Base-by-base conservation (phyloP, 208 protist genomes). In the Trypanosoma avium region DNA sequence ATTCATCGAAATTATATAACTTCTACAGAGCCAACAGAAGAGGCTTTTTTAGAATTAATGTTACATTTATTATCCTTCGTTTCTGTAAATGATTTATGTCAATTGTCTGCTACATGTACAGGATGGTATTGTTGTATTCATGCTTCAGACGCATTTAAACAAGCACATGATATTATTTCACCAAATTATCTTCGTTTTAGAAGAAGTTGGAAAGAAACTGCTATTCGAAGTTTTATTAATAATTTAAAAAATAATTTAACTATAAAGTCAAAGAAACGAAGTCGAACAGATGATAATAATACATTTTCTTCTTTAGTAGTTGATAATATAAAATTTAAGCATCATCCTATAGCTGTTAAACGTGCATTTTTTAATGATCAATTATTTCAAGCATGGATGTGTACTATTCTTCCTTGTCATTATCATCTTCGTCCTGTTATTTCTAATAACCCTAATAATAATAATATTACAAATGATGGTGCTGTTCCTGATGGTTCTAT, bases 311-410 rank as follows among this genome's bases (percentile, higher is more conserved):
- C 19, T 30, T 8, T 4, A 33, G 27, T 36, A 19, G 26, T 10
- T 50, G 27, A 62, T 29, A 21, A 12, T n/a, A 13, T 27, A 17
- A 38, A 15, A 3, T 46, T 61, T 38, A 26, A n/a, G 19, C 82
- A 92, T 75, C 32, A 15, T n/a, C 86, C 89, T 0, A 60, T 95
- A 8, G 54, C 70, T 0, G 79, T 92, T 42, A 56, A 48, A 36
- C 89, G 84, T 8, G 60, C 56, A 26, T 91, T 85, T 73, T 95
- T 88, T 69, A 82, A 78, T 71, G 89, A 92, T 58, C 70, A 86
- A 7, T 78, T 95, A 45, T 95, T 95, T 63, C 89, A 95, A 73
- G 72, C 79, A 54, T 93, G 89, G 89, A 84, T 95, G 81, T 95
- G 89, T 78, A 93, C 84, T 33, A 88, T 91, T 56, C 71, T 95